Evolutionary conservation across 2,329 filamentous ascomycete species (phyloP), one percentile per base, ranked within the genome.

Genomic region (Ceratocystiopsis brevicomis): DNA sequence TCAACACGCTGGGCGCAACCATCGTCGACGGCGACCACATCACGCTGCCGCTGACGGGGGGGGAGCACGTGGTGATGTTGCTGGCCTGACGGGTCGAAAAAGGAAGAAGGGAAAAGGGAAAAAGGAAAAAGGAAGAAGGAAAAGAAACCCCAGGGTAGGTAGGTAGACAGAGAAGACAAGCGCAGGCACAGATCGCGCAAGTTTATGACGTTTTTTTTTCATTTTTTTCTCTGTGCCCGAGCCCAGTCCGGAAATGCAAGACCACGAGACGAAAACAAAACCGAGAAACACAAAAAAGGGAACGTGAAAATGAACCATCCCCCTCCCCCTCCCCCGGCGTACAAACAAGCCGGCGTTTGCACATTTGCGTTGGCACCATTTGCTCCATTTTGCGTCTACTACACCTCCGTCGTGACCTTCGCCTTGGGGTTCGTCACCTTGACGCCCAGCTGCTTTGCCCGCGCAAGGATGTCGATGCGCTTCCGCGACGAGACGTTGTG

Each of bases 361-460:
- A 15, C 33, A 21, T 6, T 6, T 21, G 19, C 19, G 19, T 21
- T 21, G 19, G 19, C 19, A 21, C 19, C 19, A 21, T 4, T 21
- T 21, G 19, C 19, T 21, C 19, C 19, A 6, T 21, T 21, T 21
- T 33, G 32, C 11, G 32, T 10, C 32, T 3, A 61, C 75, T 77
- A 81, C 60, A 79, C 72, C 78, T 98, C 90, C 58, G 86, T 94
- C 59, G 88, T 94, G 66, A 98, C 81, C 77, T 88, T 92, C 63
- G 87, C 90, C 83, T 95, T 94, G 69, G 84, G 68, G 77, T 98
- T 98, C 64, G 90, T 98, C 66, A 98, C 88, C 83, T 98, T 98
- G 66, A 98, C 90, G 63, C 87, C 85, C 62, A 98, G 73, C 69
- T 93, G 81, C 83, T 96, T 96, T 54, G 90, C 90, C 67, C 88